Percentiles rank a stretch among this genome's conserved stretches.
Conservation (phyloP, 495 filamentous ascomycete genomes). For the Xanthoparmelia taractica region DNA sequence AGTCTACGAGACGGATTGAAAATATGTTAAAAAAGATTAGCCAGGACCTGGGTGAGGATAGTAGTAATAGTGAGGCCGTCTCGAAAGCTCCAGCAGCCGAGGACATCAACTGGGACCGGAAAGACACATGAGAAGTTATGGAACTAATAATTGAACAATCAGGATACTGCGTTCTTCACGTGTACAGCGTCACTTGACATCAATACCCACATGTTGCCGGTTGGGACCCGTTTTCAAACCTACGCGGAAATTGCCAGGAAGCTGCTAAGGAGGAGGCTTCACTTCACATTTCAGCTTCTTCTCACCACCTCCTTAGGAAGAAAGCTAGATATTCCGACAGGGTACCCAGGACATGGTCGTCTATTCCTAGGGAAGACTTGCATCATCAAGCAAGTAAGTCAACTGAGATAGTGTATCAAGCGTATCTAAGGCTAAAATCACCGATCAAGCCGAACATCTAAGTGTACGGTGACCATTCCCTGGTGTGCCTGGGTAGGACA, state of each 20-base stretch:
- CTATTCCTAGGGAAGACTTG: neutral
- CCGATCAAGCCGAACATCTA: neutral
- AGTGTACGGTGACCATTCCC: neutral
- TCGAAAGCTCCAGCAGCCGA: neutral
- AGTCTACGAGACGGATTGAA: conserved; percentile 29
- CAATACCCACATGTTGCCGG: too few species aligned
- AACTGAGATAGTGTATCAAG: neutral
- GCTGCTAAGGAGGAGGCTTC: neutral
- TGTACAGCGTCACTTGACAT: too few species aligned
- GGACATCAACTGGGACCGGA: neutral
- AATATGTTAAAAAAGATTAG: conserved; percentile 26
- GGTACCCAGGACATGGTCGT: neutral
- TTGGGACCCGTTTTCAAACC: too few species aligned
- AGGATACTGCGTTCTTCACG: too few species aligned
- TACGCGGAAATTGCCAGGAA: too few species aligned
- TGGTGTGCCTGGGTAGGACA: too few species aligned
- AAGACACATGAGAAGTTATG: neutral
- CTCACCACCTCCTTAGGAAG: neutral
- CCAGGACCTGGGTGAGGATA: conserved; percentile 21
- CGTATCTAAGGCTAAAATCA: neutral
- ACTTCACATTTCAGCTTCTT: neutral
- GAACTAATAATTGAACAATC: neutral
- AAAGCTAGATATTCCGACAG: neutral
- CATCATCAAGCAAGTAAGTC: neutral
- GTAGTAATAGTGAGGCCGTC: conserved; percentile 4